Evolutionary conservation across 805 yeast genomes (phyloP).

Genomic region (Cyberlindnera nakhonratchasimensis): DNA sequence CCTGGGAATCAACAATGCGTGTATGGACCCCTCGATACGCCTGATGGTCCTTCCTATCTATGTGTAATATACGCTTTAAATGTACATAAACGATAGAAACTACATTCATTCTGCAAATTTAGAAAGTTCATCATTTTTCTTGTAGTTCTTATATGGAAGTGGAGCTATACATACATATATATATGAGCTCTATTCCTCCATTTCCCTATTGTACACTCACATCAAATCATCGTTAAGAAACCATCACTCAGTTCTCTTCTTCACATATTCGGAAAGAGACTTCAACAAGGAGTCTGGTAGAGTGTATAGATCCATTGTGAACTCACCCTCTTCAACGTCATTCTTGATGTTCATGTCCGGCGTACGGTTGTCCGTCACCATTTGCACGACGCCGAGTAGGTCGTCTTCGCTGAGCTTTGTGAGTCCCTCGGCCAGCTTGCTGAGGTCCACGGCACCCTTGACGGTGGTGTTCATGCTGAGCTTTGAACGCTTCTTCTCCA

Average conservation of each 20-base stretch:
- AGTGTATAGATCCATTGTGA: conserved; percentile 92
- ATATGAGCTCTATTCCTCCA: background rate
- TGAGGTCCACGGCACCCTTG: conserved; percentile 81
- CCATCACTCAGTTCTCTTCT: conserved; percentile 49
- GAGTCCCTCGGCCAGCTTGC: conserved; percentile 83
- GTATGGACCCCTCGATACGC: conserved; percentile 50
- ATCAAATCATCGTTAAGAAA: background rate
- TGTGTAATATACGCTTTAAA: no score
- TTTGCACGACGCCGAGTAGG: conserved; percentile 89
- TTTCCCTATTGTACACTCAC: conserved; percentile 4
- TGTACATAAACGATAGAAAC: background rate
- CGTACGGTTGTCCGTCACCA: conserved; percentile 95
- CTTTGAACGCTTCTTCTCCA: conserved; percentile 31
- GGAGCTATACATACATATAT: no score
- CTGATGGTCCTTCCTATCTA: no score
- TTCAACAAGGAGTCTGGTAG: conserved; percentile 87
- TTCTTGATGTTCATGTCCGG: conserved; percentile 94
- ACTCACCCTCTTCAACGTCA: conserved; percentile 95
- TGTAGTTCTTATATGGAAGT: background rate
- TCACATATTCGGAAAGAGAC: conserved; percentile 92
- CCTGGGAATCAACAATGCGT: conserved; percentile 74
- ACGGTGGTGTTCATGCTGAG: conserved; percentile 42
- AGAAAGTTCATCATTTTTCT: no score
- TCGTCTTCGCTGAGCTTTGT: conserved; percentile 91
- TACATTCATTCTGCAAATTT: no score